These are phyloP conservation scores for Penicillium hesseltinei DNA, from an alignment of 2,329 filamentous ascomycete genomes.

Conservation along the genomic window DNA sequence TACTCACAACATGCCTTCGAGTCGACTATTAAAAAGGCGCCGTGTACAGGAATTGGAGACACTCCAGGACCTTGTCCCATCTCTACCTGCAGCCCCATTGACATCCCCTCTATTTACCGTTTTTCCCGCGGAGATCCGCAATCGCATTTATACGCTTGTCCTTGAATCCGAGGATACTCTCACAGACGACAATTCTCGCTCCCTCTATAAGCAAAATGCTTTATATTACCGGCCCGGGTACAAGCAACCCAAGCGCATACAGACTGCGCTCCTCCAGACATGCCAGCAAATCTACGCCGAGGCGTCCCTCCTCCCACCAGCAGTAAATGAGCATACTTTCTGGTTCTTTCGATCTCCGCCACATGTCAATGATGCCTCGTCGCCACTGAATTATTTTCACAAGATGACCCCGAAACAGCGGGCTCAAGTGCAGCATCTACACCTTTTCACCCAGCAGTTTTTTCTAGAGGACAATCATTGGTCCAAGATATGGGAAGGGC, in stretches of 20 bases:
- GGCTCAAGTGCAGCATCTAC: slow-evolving; percentile 19
- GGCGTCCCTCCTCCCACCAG: slow-evolving; percentile 35
- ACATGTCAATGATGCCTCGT: slow-evolving; percentile 14
- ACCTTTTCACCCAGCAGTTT: slow-evolving; percentile 30
- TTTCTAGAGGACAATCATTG: slow-evolving; percentile 15
- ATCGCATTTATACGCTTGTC: neutral
- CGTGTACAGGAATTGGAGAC: neutral
- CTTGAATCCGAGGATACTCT: neutral
- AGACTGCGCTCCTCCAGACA: slow-evolving; percentile 37
- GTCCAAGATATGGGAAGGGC: neutral
- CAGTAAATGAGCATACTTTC: slow-evolving; percentile 31
- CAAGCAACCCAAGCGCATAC: slow-evolving; percentile 28
- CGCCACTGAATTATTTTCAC: slow-evolving; percentile 15
- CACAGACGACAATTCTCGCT: neutral
- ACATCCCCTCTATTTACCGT: neutral
- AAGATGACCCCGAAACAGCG: slow-evolving; percentile 23
- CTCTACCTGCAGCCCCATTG: slow-evolving; percentile 1
- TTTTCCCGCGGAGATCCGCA: neutral
- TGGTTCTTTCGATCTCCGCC: slow-evolving; percentile 27
- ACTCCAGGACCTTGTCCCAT: neutral
- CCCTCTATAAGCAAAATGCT: slow-evolving; percentile 21
- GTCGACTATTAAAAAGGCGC: neutral
- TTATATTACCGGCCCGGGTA: slow-evolving; percentile 33
- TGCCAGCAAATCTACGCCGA: slow-evolving; percentile 42
- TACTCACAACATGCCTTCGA: neutral